These are phyloP conservation scores for Leccinum arenicola DNA, from an alignment of 768 basidiomycete genomes.

Conservation along the genomic window DNA sequence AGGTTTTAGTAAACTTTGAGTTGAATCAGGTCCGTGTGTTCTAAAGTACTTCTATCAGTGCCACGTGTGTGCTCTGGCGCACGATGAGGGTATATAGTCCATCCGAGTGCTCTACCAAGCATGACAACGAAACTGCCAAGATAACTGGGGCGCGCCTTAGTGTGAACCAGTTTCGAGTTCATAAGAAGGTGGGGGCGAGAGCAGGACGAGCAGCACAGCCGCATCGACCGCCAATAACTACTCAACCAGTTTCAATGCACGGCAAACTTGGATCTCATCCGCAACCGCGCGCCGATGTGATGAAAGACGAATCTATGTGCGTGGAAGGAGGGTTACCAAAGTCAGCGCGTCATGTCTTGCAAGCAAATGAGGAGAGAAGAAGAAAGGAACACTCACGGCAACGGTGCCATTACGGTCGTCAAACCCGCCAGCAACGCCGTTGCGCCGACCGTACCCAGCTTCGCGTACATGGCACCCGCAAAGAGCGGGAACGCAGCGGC, in stretches of 20 bases:
- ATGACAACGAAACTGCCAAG: neutral
- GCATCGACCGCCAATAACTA: neutral
- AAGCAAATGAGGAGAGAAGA: neutral
- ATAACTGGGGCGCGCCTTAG: neutral
- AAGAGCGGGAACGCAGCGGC: slow-evolving; percentile 54
- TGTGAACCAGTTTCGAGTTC: neutral
- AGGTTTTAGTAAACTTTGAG: neutral
- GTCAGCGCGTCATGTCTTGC: neutral
- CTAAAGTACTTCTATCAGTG: neutral
- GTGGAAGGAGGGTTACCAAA: neutral
- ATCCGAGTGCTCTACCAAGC: neutral
- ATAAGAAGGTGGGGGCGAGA: neutral
- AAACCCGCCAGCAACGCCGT: slow-evolving; percentile 70
- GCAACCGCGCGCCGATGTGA: slow-evolving; percentile 42
- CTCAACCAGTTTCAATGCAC: slow-evolving; percentile 13
- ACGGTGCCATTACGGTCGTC: slow-evolving; percentile 56
- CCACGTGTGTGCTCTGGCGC: neutral
- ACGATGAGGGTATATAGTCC: neutral
- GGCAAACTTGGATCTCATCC: slow-evolving; percentile 44
- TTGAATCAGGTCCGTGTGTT: neutral
- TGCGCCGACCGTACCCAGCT: slow-evolving; percentile 66
- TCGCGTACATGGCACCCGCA: slow-evolving; percentile 47
- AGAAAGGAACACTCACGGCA: slow-evolving; percentile 43
- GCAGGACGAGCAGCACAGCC: neutral
- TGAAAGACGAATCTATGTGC: slow-evolving; percentile 46